Evolutionary conservation across 2,329 filamentous ascomycete genomes (phyloP).

Genomic region (Diaporthe batatas): DNA sequence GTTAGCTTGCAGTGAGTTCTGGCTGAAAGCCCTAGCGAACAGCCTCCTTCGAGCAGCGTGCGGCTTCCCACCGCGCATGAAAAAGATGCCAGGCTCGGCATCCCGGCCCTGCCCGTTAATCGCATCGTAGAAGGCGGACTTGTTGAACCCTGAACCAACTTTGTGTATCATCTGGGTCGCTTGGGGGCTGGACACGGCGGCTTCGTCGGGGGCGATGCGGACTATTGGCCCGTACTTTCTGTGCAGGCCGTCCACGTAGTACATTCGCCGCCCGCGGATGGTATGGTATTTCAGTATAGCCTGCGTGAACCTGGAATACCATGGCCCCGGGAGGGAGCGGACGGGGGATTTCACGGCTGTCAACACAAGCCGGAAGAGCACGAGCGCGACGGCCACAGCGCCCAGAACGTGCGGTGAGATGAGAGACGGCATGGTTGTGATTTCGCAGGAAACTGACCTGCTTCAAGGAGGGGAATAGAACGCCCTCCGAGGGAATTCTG

Average conservation of each 20-base stretch:
- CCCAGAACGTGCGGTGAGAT: conserved; percentile 8
- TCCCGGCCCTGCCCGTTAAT: conserved; percentile 16
- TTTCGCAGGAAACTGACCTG: background rate
- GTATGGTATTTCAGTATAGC: conserved; percentile 34
- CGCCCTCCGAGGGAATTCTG: background rate
- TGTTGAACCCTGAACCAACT: conserved; percentile 37
- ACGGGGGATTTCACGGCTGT: conserved; percentile 41
- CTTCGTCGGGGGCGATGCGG: conserved; percentile 37
- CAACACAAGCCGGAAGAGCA: conserved; percentile 6
- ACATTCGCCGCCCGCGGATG: conserved; percentile 28
- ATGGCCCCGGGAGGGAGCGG: conserved; percentile 37
- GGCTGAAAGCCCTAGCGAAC: conserved; percentile 38
- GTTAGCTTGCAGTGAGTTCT: conserved; percentile 33
- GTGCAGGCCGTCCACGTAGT: conserved; percentile 40
- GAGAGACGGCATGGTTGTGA: background rate
- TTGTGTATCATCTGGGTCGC: conserved; percentile 36
- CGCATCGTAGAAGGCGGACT: conserved; percentile 33
- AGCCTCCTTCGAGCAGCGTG: conserved; percentile 37
- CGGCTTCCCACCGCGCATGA: conserved; percentile 29
- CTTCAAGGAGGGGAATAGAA: too few relatives aligned
- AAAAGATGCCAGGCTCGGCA: conserved; percentile 26
- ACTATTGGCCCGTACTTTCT: conserved; percentile 37
- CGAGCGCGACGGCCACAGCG: conserved; percentile 8
- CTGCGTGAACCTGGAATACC: conserved; percentile 38
- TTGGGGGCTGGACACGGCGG: conserved; percentile 20